Evolutionary conservation across 768 basidiomycete genomes (phyloP).

Genomic region (Tephrocybe sp.): DNA sequence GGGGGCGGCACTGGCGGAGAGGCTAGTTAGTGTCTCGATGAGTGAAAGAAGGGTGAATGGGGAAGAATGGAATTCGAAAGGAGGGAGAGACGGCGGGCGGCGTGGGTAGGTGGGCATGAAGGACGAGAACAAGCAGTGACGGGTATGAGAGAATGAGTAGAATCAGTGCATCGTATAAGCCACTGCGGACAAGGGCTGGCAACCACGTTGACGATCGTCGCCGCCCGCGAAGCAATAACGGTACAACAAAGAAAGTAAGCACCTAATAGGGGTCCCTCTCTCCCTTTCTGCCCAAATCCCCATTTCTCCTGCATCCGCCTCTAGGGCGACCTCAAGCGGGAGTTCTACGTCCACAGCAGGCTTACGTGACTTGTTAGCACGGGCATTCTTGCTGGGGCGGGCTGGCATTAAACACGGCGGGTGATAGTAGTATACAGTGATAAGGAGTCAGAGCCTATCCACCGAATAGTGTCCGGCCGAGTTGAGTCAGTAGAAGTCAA

Average conservation of each 20-base stretch:
- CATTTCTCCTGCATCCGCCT: too few relatives aligned
- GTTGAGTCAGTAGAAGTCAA: not conserved
- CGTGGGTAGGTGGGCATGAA: too few relatives aligned
- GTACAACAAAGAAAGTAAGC: too few relatives aligned
- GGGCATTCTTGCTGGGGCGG: conserved; percentile 5
- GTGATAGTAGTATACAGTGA: not conserved
- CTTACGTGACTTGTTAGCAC: not conserved
- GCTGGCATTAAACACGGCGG: conserved; percentile 6
- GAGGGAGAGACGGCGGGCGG: not conserved
- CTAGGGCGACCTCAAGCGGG: not conserved
- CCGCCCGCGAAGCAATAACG: too few relatives aligned
- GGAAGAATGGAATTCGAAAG: not conserved
- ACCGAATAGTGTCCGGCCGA: not conserved
- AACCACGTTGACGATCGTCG: too few relatives aligned
- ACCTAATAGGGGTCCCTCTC: too few relatives aligned
- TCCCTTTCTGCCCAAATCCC: too few relatives aligned
- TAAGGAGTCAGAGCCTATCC: not conserved
- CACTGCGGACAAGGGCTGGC: too few relatives aligned
- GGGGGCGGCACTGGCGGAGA: not conserved
- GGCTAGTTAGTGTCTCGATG: not conserved
- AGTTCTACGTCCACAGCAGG: not conserved
- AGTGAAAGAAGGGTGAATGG: too few relatives aligned
- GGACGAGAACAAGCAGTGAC: too few relatives aligned
- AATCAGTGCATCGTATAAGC: too few relatives aligned
- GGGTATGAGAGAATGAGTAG: too few relatives aligned